Evolutionary conservation across 2,329 filamentous ascomycete species (phyloP).

Genomic region (Trichoderma sp.): DNA sequence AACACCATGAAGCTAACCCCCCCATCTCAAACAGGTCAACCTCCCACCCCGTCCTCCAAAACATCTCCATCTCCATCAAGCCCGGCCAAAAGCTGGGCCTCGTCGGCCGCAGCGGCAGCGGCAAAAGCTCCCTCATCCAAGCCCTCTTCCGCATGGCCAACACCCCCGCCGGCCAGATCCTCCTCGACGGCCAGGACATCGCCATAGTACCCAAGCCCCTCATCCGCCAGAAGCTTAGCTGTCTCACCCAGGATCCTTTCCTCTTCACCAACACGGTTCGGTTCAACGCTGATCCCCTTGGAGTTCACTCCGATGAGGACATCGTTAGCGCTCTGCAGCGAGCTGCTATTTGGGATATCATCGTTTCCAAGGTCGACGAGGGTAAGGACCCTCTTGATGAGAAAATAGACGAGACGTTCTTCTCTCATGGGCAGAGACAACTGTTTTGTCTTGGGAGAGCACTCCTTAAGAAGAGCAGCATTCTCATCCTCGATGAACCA

Average conservation of each 20-base stretch:
- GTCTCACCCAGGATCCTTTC: slow-evolving; percentile 52
- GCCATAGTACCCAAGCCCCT: slow-evolving; percentile 26
- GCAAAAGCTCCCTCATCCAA: slow-evolving; percentile 40
- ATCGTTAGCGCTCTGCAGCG: slow-evolving; percentile 45
- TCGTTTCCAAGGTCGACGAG: slow-evolving; percentile 39
- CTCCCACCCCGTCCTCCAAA: slow-evolving; percentile 28
- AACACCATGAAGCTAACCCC: not conserved
- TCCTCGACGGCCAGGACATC: slow-evolving; percentile 44
- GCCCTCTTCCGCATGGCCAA: slow-evolving; percentile 49
- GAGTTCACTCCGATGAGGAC: slow-evolving; percentile 36
- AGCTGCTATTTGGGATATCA: slow-evolving; percentile 44
- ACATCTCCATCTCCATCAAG: slow-evolving; percentile 32
- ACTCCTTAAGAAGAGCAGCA: slow-evolving; percentile 27
- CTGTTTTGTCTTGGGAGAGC: slow-evolving; percentile 34
- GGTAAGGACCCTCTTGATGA: slow-evolving; percentile 29
- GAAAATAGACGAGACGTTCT: slow-evolving; percentile 36
- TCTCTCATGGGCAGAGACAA: slow-evolving; percentile 36
- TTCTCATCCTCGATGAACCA: slow-evolving; percentile 38
- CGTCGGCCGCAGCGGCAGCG: slow-evolving; percentile 45
- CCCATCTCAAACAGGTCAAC: slow-evolving; percentile 19
- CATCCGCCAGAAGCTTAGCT: slow-evolving; percentile 38
- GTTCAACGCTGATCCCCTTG: slow-evolving; percentile 48
- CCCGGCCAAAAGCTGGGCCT: slow-evolving; percentile 39
- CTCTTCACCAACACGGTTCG: slow-evolving; percentile 48
- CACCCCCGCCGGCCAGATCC: slow-evolving; percentile 40